Percentiles rank a stretch among this genome's conserved stretches.
Evolutionary conservation across 2,329 filamentous ascomycete genomes (phyloP).

Genomic region (Aspergillus carbonarius): DNA sequence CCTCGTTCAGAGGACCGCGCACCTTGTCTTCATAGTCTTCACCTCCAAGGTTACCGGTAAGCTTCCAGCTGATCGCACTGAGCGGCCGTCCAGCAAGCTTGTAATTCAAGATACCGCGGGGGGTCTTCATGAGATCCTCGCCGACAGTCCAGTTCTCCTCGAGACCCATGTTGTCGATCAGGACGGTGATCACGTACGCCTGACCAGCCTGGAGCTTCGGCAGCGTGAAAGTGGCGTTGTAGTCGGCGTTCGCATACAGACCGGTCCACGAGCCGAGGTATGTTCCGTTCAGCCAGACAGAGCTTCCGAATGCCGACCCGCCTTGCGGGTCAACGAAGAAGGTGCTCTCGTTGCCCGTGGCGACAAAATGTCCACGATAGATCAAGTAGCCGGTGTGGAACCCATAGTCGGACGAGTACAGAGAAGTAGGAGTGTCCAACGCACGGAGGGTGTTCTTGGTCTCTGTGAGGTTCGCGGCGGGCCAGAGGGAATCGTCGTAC

Average conservation of each 20-base stretch:
- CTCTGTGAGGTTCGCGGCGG: conserved; percentile 55
- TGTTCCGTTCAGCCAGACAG: conserved; percentile 63
- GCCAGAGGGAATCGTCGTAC: conserved; percentile 72
- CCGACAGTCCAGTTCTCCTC: conserved; percentile 66
- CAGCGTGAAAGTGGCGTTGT: conserved; percentile 59
- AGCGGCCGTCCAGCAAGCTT: conserved; percentile 40
- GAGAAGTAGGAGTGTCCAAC: conserved; percentile 63
- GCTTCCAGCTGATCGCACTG: conserved; percentile 50
- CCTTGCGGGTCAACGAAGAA: conserved; percentile 64
- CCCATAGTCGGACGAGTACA: conserved; percentile 72
- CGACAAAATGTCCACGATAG: conserved; percentile 68
- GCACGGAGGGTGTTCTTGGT: conserved; percentile 61
- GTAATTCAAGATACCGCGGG: conserved; percentile 55
- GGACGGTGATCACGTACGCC: conserved; percentile 63
- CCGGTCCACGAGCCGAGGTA: conserved; percentile 67
- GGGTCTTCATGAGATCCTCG: conserved; percentile 57
- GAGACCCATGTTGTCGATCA: conserved; percentile 72
- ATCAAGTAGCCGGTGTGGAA: conserved; percentile 68
- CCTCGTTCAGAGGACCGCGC: conserved; percentile 59
- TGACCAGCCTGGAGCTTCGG: conserved; percentile 53
- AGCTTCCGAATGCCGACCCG: conserved; percentile 65
- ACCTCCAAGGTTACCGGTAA: conserved; percentile 60
- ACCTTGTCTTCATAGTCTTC: conserved; percentile 54
- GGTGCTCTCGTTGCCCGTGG: conserved; percentile 58
- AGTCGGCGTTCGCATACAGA: conserved; percentile 48